Base-by-base conservation (phyloP, 1,139 yeast species). In the Suhomyces panamericanus region DNA sequence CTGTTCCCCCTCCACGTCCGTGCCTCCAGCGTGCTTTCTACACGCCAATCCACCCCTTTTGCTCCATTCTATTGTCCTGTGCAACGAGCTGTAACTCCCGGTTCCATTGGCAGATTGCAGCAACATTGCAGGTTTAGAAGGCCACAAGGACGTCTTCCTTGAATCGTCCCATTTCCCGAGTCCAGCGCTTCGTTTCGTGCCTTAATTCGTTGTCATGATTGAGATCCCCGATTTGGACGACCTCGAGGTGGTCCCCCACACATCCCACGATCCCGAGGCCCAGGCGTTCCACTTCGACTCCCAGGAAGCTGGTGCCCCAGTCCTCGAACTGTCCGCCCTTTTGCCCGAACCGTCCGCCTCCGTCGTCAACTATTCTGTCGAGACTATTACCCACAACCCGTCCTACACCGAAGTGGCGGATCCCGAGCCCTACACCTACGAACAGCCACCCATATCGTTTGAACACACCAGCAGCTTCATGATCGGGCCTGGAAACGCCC, bases 151-250 rank as follows among this genome's bases (percentile, higher is more conserved):
- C 24, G 24, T 8, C 6, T 5, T 20, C 24, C 24, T 20, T 20
- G 24, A 20, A 20, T 20, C 24, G 24, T 7, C 24, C 24, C 24
- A 8, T 20, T 20, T 20, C 24, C 24, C 24, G 24, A 5, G 24
- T 20, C 24, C 24, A 20, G 24, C 24, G 24, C 36, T 24, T 26
- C 29, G n/a, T 11, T 26, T 12, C n/a, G 12, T 26, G n/a, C 29
- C 29, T 8, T 12, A 10, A 26, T 26, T 26, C n/a, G 29, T 26
- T n/a, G 13, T 30, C 45, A 70, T 70, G 76, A 70, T 70, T 47
- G 75, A 70, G 48, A 70, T 70, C 38, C 76, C 76, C 14, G 73
- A 69, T 52, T 60, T 70, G 53, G 72, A 67, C 33, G 62, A 62
- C 31, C 47, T 61, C 47, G 51, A 38, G 16, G 28, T 33, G 20